Base-by-base conservation (phyloP, 2,329 filamentous ascomycete species). In the Colletotrichum sp. region DNA sequence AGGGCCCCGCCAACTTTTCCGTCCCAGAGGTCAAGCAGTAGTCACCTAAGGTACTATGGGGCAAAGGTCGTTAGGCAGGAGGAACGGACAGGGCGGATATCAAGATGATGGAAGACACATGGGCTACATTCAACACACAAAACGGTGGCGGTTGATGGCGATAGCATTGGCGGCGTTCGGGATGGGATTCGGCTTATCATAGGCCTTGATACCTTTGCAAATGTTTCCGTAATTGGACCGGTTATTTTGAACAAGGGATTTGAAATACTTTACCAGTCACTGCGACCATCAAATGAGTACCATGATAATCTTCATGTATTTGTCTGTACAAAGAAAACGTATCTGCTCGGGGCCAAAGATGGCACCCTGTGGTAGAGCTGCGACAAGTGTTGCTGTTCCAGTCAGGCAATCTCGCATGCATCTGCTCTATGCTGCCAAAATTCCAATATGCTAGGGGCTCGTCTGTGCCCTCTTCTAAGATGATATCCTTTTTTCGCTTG, bases 1-100 rank as follows among this genome's bases (percentile, higher is more conserved):
- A 85, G 80, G 83, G 81, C 2, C 78, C 84, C 16, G 84, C 84
- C 13, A 78, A 77, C 32, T 89, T 88, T 66, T 55, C 75, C 30
- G 83, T 84, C 8, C 73, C 79, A 4, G 78, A 78, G 71, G 75
- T 60, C 32, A 80, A 79, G 59, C 59, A 62, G 39, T 60, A 60
- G 21, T 21, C n/a, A 21, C n/a, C n/a, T 13, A 7, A n/a, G 39
- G 18, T n/a, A n/a, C 18, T 52, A 7, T 52, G 44, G n/a, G 44
- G 44, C 4, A 52, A 52, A 52, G n/a, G 44, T 21, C 12, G 44
- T 13, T 21, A 21, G 44, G 6, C 44, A 66, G 21, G 21, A 65
- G 16, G 39, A 72, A 44, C 18, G 24, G 57, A 21, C 63, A 44
- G 59, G 59, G 26, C 4, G 10, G 28, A 62, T 34, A 16, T 30